Conservation (phyloP, 441 rosid species). For the Populus hybrid region DNA sequence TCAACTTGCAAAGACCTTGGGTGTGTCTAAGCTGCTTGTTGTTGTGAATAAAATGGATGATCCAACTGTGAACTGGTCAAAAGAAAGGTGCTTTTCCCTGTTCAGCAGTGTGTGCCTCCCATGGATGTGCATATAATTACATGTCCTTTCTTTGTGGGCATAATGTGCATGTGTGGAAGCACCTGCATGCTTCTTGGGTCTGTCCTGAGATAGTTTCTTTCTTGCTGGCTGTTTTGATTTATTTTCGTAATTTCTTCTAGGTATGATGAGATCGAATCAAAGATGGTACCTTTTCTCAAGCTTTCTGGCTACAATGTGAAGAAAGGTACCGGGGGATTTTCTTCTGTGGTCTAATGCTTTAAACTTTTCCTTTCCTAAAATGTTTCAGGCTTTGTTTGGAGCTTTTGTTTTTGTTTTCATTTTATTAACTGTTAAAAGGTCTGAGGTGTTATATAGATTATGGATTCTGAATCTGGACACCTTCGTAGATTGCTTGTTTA, state of each 20-base stretch:
- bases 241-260: constrained; percentile 23
- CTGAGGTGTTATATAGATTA: not conserved
- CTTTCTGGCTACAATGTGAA: constrained; percentile 87
- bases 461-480: not conserved
- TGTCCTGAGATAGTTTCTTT: constrained; percentile 5
- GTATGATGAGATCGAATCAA: constrained; percentile 75
- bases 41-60: constrained; percentile 98
- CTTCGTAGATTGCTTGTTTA: not conserved
- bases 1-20: constrained; percentile 93
- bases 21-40: constrained; percentile 82
- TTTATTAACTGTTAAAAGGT: not conserved
- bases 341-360: not conserved
- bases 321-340: constrained; percentile 53
- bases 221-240: not conserved
- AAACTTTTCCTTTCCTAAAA: not conserved
- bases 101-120: not conserved
- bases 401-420: not conserved
- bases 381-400: not conserved
- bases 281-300: constrained; percentile 76
- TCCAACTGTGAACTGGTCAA: constrained; percentile 82
- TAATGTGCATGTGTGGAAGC: not conserved
- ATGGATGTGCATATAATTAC: not conserved
- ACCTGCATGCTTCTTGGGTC: not conserved
- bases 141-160: not conserved
- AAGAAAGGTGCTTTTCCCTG: constrained; percentile 55